Conservation (phyloP, 2,329 filamentous ascomycete genomes). For the Beauveria scarabaeidicola region DNA sequence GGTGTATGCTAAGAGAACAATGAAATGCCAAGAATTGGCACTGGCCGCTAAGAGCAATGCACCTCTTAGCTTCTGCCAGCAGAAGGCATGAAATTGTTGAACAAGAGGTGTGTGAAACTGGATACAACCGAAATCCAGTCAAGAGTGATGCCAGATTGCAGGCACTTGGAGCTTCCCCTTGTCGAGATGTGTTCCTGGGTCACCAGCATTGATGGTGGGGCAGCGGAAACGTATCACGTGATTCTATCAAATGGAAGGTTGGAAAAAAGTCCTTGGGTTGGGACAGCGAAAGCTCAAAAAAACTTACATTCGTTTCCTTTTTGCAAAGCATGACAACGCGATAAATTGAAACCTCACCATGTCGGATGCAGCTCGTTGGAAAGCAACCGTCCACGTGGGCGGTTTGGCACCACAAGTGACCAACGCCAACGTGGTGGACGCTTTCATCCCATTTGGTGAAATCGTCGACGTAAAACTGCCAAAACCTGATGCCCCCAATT, state of each 20-base stretch:
- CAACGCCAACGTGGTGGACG: constrained; percentile 67
- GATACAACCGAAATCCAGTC: constrained; percentile 5
- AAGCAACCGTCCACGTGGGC: constrained; percentile 86
- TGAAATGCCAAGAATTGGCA: constrained; percentile 15
- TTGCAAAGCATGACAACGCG: neutral
- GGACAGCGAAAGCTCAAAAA: neutral
- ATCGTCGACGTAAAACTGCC: constrained; percentile 86
- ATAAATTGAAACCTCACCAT: constrained; percentile 37
- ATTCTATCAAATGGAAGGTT: constrained; percentile 3
- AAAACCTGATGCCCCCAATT: constrained; percentile 74
- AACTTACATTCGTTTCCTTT: neutral
- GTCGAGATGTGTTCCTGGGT: constrained; percentile 11
- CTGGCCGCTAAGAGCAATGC: constrained; percentile 15
- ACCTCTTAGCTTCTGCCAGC: constrained; percentile 23
- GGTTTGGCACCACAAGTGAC: constrained; percentile 77
- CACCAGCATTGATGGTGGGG: neutral
- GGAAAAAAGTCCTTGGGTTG: neutral
- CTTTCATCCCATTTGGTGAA: constrained; percentile 94
- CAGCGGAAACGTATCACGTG: constrained; percentile 19
- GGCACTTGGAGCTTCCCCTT: constrained; percentile 24
- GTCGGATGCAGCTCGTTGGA: constrained; percentile 76
- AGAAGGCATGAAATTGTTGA: constrained; percentile 18
- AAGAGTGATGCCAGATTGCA: constrained; percentile 40
- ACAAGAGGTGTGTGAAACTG: constrained; percentile 12
- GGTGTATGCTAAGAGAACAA: constrained; percentile 11